Percentiles rank a stretch among this genome's conserved stretches.
These are phyloP conservation scores for Zelonia costaricensis DNA, from an alignment of 208 protist genomes.

Conservation along the genomic window DNA sequence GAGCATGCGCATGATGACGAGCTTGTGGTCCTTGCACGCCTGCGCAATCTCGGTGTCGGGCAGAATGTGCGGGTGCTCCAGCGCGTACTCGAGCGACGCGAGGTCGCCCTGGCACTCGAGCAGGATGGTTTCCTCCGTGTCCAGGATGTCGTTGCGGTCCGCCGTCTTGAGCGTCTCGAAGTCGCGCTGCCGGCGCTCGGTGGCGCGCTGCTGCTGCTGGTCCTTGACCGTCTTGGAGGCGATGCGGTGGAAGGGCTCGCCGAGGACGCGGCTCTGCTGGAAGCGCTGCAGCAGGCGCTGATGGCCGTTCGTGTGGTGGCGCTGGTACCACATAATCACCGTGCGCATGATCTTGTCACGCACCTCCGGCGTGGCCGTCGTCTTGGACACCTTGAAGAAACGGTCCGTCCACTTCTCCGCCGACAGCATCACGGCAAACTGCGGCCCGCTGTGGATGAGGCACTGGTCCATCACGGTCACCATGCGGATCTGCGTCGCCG, in stretches of 20 bases:
- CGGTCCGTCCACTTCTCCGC: slow-evolving; percentile 89
- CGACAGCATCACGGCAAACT: slow-evolving; percentile 78
- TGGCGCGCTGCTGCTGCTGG: slow-evolving; percentile 17
- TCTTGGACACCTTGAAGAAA: slow-evolving; percentile 86
- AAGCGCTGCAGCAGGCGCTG: slow-evolving; percentile 76
- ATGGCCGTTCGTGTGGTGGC: slow-evolving; percentile 78
- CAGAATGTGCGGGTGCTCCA: slow-evolving; percentile 85
- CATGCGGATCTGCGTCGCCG: slow-evolving; percentile 57
- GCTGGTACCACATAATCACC: slow-evolving; percentile 74
- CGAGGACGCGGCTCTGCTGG: slow-evolving; percentile 67
- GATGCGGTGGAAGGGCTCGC: slow-evolving; percentile 57
- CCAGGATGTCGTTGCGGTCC: slow-evolving; percentile 64
- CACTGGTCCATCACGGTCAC: slow-evolving; percentile 82
- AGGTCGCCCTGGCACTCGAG: slow-evolving; percentile 85
- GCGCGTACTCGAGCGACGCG: slow-evolving; percentile 84
- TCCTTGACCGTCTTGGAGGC: slow-evolving; percentile 43
- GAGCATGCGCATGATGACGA: slow-evolving; percentile 81
- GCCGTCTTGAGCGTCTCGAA: slow-evolving; percentile 32
- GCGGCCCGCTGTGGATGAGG: slow-evolving; percentile 65
- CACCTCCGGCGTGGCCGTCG: slow-evolving; percentile 40
- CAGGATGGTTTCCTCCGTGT: slow-evolving; percentile 72
- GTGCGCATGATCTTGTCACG: slow-evolving; percentile 74
- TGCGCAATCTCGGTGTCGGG: slow-evolving; percentile 78
- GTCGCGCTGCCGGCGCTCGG: slow-evolving; percentile 28
- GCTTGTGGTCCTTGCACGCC: slow-evolving; percentile 83